Base-by-base conservation (phyloP, 169 alveolate species). In the Eimeria praecox region DNA sequence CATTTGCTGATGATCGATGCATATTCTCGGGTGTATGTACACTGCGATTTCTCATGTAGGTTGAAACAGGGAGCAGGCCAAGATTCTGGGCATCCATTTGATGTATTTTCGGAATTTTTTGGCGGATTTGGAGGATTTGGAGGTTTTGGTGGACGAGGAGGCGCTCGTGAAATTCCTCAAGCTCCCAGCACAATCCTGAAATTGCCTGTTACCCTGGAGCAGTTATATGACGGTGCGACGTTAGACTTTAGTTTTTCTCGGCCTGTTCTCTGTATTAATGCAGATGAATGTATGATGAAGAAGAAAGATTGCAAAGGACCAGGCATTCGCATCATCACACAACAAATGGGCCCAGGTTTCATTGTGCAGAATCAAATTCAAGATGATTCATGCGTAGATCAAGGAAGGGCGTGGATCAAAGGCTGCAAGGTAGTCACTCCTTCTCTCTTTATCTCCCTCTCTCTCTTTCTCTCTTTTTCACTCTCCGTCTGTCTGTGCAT, bases 271-370 rank as follows among this genome's bases (percentile, higher is more conserved):
- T 97, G 98, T 71, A 92, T 93, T 30, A 94, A 95, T 66, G 97
- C 97, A 9, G 96, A 96, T 78, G 97, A 95, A 16, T 97, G 98
- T 87, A 87, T 96, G 69, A 83, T 82, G 80, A 83, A 90, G 62
- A 90, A 95, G 59, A 89, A 78, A 49, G 98, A 97, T n/a, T 97
- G 98, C 95, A 96, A 96, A 75, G 97, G 96, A 8, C 96, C 97
- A 1, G 98, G 98, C 69, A 75, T 97, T 35, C 95, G 95, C 73
- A 87, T 97, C 1, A 78, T 97, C 44, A 96, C 97, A 14, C 98
- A 97, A 54, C 98, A 96, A 33, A 95, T 97, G 97, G 97, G 98
- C 18, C 98, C 98, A 22, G 98, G 98, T 20, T 97, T 97, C 64
- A 93, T 97, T 64, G 97, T 97, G 12, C 97, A 97, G 64, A 96